A percentile compares a stretch with the other conserved stretches of the same genome.
Evolutionary conservation across 2,329 filamentous ascomycete genomes (phyloP).

Genomic region (Gliomastix tumulicola): DNA sequence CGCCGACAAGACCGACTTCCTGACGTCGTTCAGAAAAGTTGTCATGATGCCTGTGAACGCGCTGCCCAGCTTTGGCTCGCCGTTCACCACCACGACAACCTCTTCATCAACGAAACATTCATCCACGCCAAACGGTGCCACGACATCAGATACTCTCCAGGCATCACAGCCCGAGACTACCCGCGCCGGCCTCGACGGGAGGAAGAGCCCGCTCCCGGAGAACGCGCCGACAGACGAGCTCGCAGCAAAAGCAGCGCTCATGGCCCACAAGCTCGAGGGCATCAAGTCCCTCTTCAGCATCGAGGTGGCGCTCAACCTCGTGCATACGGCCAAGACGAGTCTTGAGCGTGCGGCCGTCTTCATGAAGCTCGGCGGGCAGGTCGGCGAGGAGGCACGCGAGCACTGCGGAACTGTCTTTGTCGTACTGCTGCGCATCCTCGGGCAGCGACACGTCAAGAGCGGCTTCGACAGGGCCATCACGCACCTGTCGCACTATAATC

Average conservation of each 20-base stretch:
- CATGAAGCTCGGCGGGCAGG: constrained; percentile 70
- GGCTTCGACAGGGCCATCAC: constrained; percentile 90
- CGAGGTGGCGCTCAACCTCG: constrained; percentile 83
- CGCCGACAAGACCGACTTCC: constrained; percentile 91
- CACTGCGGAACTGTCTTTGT: constrained; percentile 91
- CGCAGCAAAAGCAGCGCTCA: constrained; percentile 93
- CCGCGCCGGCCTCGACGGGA: constrained; percentile 29
- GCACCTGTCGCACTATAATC: constrained; percentile 87
- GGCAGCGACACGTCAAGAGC: constrained; percentile 79
- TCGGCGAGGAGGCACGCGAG: constrained; percentile 75
- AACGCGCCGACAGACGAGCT: constrained; percentile 85
- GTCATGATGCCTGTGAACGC: constrained; percentile 98
- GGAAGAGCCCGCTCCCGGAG: constrained; percentile 33
- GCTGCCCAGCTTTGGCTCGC: constrained; percentile 59
- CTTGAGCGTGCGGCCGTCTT: constrained; percentile 82
- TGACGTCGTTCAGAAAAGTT: constrained; percentile 96
- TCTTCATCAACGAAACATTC: background rate
- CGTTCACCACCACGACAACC: constrained; percentile 42
- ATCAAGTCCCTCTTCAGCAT: constrained; percentile 96
- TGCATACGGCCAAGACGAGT: constrained; percentile 81
- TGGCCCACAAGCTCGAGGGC: constrained; percentile 89
- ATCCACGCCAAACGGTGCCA: constrained; percentile 12
- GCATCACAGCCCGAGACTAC: constrained; percentile 45
- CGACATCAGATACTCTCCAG: constrained; percentile 20
- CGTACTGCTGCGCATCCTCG: constrained; percentile 73